phyloP scores from a whole-genome alignment of 2,329 filamentous ascomycete species.

The Stachybotrys elegans region DNA sequence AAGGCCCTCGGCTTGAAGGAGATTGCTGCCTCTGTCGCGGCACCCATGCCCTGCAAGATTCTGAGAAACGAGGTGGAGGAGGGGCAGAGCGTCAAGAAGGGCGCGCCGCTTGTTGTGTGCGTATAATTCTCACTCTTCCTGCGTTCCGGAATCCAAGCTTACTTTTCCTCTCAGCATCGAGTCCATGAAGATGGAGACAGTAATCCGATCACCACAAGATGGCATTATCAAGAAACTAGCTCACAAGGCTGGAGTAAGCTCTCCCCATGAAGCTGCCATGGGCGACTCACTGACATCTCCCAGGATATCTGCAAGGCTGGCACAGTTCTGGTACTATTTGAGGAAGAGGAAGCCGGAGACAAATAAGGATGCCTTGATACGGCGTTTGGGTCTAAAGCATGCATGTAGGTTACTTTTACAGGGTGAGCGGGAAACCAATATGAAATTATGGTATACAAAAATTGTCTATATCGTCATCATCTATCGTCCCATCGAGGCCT shows the following conservation, averaged over 20 bases:
- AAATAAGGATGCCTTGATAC: conserved; percentile 13
- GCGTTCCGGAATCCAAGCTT: conserved; percentile 10
- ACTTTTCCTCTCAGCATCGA: conserved; percentile 53
- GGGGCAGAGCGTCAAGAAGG: conserved; percentile 78
- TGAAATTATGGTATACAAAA: conserved; percentile 5
- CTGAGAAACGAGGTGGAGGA: conserved; percentile 81
- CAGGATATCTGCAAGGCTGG: conserved; percentile 76
- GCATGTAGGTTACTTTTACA: too few species aligned
- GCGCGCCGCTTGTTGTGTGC: conserved; percentile 79
- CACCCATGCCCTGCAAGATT: conserved; percentile 97
- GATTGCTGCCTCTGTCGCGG: conserved; percentile 72
- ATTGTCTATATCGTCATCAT: conserved; percentile 12
- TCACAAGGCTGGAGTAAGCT: conserved; percentile 67
- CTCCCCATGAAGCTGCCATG: background rate
- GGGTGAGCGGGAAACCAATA: too few species aligned
- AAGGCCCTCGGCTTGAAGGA: conserved; percentile 84
- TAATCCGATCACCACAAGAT: conserved; percentile 71
- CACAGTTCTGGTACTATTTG: conserved; percentile 69
- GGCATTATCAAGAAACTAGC: conserved; percentile 68
- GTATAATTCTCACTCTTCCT: conserved; percentile 19
- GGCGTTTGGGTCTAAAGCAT: conserved; percentile 9
- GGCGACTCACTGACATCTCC: background rate
- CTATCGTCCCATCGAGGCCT: conserved; percentile 47
- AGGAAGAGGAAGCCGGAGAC: conserved; percentile 38
- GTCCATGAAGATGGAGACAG: conserved; percentile 88